phyloP scores from a whole-genome alignment of 2,329 filamentous ascomycete genomes.

The Aspergillus felis region DNA sequence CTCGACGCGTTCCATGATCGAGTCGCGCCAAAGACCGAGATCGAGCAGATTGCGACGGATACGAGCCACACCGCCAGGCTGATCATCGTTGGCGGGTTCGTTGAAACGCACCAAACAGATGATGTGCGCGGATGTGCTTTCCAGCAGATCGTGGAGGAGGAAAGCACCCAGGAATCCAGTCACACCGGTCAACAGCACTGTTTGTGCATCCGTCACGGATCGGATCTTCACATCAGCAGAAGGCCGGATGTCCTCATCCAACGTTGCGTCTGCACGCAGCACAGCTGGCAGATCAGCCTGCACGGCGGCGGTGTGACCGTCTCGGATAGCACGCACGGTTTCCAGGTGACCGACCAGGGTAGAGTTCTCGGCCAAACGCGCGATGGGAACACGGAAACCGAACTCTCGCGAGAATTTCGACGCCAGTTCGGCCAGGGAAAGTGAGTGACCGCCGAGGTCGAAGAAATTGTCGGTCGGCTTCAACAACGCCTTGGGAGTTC shows the following conservation, averaged over 20 bases:
- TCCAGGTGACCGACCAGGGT: slow-evolving; percentile 70
- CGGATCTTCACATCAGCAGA: slow-evolving; percentile 48
- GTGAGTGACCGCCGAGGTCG: slow-evolving; percentile 73
- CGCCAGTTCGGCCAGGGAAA: slow-evolving; percentile 74
- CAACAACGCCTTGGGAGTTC: slow-evolving; percentile 59
- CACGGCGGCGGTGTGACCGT: slow-evolving; percentile 69
- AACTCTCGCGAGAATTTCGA: slow-evolving; percentile 65
- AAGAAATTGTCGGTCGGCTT: slow-evolving; percentile 74
- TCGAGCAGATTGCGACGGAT: slow-evolving; percentile 75
- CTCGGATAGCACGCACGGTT: slow-evolving; percentile 65
- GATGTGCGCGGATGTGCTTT: slow-evolving; percentile 64
- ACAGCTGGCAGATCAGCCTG: slow-evolving; percentile 71
- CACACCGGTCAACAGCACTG: slow-evolving; percentile 68
- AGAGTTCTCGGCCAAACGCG: slow-evolving; percentile 65
- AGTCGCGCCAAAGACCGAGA: slow-evolving; percentile 71
- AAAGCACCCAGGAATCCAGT: slow-evolving; percentile 76
- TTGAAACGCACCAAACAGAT: slow-evolving; percentile 70
- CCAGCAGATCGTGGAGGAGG: slow-evolving; percentile 64
- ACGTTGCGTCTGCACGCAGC: slow-evolving; percentile 60
- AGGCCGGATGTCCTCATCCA: slow-evolving; percentile 66
- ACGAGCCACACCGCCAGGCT: slow-evolving; percentile 65
- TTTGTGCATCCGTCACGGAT: slow-evolving; percentile 62
- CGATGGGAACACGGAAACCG: slow-evolving; percentile 68
- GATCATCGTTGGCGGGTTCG: slow-evolving; percentile 61
- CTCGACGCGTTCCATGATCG: slow-evolving; percentile 72